phyloP scores from a whole-genome alignment of 2,329 filamentous ascomycete species.

The Emmonsiellopsis sp. region DNA sequence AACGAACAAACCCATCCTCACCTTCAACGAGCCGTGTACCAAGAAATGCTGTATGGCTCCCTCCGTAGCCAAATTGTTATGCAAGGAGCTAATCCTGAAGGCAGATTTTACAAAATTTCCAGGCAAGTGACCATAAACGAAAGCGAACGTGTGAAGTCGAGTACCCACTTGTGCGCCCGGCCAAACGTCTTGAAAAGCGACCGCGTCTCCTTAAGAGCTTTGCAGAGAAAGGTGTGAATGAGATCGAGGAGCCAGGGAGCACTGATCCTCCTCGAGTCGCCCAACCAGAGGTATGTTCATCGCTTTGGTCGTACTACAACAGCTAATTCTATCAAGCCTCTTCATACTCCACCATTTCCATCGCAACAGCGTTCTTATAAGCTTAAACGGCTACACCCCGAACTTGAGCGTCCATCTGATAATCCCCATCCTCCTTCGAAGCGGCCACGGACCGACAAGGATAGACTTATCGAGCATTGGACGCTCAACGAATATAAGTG shows the following conservation, averaged over 20 bases:
- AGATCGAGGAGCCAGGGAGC: not conserved
- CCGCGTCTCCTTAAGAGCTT: not conserved
- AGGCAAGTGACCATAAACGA: constrained; percentile 10
- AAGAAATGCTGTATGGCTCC: not conserved
- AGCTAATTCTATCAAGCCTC: too few relatives aligned
- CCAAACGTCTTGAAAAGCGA: constrained; percentile 4
- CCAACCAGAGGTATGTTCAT: too few relatives aligned
- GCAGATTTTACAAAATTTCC: not conserved
- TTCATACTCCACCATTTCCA: not conserved
- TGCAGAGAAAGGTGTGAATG: not conserved
- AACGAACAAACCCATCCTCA: not conserved
- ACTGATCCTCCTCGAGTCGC: not conserved
- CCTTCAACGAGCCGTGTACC: not conserved
- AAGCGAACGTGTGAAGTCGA: constrained; percentile 10
- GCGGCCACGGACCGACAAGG: constrained; percentile 7
- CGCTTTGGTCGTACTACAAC: too few relatives aligned
- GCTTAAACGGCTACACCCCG: not conserved
- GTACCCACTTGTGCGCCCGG: constrained; percentile 2
- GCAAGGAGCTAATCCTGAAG: not conserved
- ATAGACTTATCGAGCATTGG: constrained; percentile 21
- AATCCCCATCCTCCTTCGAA: not conserved
- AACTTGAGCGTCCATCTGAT: not conserved
- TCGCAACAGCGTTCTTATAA: not conserved
- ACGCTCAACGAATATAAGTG: constrained; percentile 14
- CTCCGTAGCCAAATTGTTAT: not conserved